Conservation (phyloP, 768 basidiomycete genomes). For the Clathrus columnatus region DNA sequence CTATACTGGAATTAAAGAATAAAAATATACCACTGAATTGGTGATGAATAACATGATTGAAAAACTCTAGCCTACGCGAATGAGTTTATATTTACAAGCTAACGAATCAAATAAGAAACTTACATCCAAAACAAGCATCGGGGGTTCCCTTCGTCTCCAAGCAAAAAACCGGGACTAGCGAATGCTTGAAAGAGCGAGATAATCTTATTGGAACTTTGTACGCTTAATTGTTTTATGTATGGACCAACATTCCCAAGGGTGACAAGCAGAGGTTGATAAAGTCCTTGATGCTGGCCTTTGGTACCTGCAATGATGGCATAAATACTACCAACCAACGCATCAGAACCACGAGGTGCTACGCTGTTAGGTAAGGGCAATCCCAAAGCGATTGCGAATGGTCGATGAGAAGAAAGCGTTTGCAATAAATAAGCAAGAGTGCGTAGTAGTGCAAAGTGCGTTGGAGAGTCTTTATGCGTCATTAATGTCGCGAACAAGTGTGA, state of each 20-base stretch:
- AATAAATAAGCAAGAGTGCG: conserved; percentile 86
- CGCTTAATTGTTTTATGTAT: conserved; percentile 70
- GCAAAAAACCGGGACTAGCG: conserved; percentile 77
- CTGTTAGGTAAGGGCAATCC: conserved; percentile 64
- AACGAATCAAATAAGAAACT: conserved; percentile 17
- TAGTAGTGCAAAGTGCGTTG: conserved; percentile 42
- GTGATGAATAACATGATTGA: conserved; percentile 76
- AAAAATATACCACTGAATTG: conserved; percentile 37
- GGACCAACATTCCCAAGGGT: conserved; percentile 84
- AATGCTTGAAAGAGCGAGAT: conserved; percentile 89
- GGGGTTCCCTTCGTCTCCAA: conserved; percentile 94
- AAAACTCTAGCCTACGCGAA: conserved; percentile 70
- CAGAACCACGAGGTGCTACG: conserved; percentile 61
- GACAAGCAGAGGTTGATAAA: conserved; percentile 91
- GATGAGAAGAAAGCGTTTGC: conserved; percentile 83
- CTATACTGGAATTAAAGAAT: background rate
- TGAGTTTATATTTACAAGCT: background rate
- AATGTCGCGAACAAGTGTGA: conserved; percentile 7
- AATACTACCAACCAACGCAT: conserved; percentile 47
- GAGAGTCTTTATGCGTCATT: conserved; percentile 4
- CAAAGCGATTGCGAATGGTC: conserved; percentile 63
- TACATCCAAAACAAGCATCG: conserved; percentile 87
- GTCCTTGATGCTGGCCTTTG: conserved; percentile 65
- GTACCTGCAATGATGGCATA: conserved; percentile 88
- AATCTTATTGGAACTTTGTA: conserved; percentile 74